Evolutionary conservation across 345 rosid genomes (phyloP).

Genomic region (Linum tenue): DNA sequence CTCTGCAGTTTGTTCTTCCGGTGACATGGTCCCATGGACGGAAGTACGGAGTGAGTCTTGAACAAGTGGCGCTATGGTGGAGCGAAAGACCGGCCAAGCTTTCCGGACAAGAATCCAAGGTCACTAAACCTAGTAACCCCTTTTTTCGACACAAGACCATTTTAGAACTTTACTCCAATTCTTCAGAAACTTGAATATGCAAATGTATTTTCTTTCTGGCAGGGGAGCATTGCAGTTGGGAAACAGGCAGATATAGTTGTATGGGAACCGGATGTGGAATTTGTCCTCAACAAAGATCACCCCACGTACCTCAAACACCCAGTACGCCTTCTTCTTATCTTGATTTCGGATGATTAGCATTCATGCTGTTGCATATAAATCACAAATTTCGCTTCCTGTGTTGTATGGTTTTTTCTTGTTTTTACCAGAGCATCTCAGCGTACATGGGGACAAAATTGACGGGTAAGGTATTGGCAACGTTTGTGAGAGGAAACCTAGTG

Average conservation of each 20-base stretch:
- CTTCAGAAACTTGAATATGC: background rate
- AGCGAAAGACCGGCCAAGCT: conserved; percentile 87
- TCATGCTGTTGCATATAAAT: background rate
- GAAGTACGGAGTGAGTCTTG: conserved; percentile 61
- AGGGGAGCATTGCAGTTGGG: conserved; percentile 72
- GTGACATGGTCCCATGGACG: conserved; percentile 81
- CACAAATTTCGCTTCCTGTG: too few species aligned
- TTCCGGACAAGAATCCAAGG: conserved; percentile 64
- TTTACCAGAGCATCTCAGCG: conserved; percentile 64
- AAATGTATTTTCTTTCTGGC: conserved; percentile 8
- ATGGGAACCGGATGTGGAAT: conserved; percentile 77
- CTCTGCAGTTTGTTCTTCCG: conserved; percentile 95
- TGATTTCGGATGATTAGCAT: background rate
- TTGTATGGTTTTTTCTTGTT: background rate
- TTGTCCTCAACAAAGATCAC: conserved; percentile 51
- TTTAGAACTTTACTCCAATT: background rate
- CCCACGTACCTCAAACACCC: conserved; percentile 65
- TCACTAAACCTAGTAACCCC: conserved; percentile 4
- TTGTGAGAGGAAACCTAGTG: conserved; percentile 86
- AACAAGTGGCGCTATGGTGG: conserved; percentile 77
- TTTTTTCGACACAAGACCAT: too few species aligned
- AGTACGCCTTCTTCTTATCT: conserved; percentile 26
- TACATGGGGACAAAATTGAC: conserved; percentile 65
- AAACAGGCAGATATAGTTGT: conserved; percentile 70
- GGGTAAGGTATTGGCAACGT: conserved; percentile 76